Evolutionary conservation across 2,329 filamentous ascomycete species (phyloP).

Genomic region (Dactylellina leptospora): DNA sequence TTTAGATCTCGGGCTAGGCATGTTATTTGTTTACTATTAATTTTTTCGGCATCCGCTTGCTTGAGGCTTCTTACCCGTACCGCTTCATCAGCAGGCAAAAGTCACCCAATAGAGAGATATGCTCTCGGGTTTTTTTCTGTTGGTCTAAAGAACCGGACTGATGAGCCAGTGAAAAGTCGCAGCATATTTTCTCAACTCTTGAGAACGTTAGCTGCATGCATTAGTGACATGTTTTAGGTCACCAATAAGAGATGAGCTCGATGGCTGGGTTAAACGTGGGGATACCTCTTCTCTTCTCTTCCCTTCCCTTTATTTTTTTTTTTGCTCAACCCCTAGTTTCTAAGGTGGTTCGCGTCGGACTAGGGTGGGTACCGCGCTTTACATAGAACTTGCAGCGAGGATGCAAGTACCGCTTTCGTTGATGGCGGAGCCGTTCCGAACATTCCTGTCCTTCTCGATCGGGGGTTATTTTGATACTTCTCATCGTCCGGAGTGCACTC

Average conservation of each 20-base stretch:
- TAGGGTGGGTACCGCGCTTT: constrained; percentile 30
- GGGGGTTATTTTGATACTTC: constrained; percentile 41
- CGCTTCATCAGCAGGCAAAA: neutral
- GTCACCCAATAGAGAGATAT: neutral
- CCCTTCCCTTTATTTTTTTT: neutral
- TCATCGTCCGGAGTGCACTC: constrained; percentile 11
- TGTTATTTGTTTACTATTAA: constrained; percentile 16
- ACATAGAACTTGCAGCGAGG: constrained; percentile 18
- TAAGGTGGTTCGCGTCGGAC: constrained; percentile 31
- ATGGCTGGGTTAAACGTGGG: constrained; percentile 50
- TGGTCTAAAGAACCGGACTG: constrained; percentile 14
- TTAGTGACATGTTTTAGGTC: constrained; percentile 44
- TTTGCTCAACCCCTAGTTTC: constrained; percentile 30
- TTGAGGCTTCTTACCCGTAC: constrained; percentile 1
- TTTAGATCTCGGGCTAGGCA: neutral
- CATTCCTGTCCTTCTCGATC: constrained; percentile 52
- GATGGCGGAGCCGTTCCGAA: constrained; percentile 53
- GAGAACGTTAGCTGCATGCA: constrained; percentile 46
- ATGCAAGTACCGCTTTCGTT: constrained; percentile 42
- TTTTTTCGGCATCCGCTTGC: constrained; percentile 27
- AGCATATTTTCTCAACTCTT: constrained; percentile 18
- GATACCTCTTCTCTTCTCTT: constrained; percentile 26
- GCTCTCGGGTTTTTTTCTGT: constrained; percentile 16
- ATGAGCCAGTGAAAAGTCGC: constrained; percentile 20
- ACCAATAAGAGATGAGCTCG: constrained; percentile 46